These are phyloP conservation scores for Colletotrichum horii DNA, from an alignment of 2,329 filamentous ascomycete genomes.

Conservation along the genomic window DNA sequence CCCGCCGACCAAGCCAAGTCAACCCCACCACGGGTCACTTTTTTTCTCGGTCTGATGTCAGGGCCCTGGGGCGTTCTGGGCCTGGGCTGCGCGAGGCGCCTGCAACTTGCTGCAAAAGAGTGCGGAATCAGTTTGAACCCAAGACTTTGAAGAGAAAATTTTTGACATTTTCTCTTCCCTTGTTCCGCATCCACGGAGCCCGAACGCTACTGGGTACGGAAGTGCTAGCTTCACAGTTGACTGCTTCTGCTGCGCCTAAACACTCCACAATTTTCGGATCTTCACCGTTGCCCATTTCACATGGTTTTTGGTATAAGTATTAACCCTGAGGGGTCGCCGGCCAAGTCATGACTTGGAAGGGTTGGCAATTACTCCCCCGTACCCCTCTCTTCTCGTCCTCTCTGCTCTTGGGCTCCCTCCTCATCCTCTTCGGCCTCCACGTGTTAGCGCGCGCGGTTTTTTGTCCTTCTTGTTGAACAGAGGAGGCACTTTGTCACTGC, in stretches of 20 bases:
- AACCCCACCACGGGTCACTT: conserved; percentile 2
- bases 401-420: not conserved
- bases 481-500: not conserved
- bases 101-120: not conserved
- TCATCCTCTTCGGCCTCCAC: not conserved
- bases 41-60: conserved; percentile 16
- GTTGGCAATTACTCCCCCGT: not conserved
- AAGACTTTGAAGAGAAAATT: not conserved
- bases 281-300: conserved; percentile 12
- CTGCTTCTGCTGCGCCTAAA: conserved; percentile 8
- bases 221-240: not conserved
- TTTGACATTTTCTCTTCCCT: not conserved
- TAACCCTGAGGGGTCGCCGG: not conserved
- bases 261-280: not conserved
- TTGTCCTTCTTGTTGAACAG: not conserved
- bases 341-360: not conserved
- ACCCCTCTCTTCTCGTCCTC: not conserved
- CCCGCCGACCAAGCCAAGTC: not conserved
- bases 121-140: not conserved
- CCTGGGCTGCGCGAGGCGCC: not conserved
- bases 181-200: not conserved
- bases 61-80: conserved; percentile 1
- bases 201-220: not conserved
- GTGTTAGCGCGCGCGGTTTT: not conserved
- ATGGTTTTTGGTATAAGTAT: not conserved